Percentiles rank a stretch among this genome's conserved stretches.
Evolutionary conservation across 768 basidiomycete species (phyloP).

Genomic region (Pleurotus platypus): DNA sequence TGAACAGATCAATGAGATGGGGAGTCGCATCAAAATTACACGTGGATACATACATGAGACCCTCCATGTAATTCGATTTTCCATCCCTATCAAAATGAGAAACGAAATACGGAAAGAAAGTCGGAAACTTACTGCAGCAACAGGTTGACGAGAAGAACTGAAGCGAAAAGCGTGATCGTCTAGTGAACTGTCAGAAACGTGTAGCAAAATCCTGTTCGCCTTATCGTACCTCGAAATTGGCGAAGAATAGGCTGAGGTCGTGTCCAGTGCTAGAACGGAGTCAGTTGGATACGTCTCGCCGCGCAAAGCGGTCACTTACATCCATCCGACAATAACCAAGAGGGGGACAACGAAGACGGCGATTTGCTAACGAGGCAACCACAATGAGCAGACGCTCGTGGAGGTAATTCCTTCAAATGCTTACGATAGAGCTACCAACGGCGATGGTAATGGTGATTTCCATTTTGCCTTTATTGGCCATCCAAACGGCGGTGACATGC

Average conservation of each 20-base stretch:
- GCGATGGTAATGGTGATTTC: slow-evolving; percentile 74
- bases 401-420: slow-evolving; percentile 15
- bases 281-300: background rate
- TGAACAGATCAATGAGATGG: slow-evolving; percentile 32
- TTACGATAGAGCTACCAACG: slow-evolving; percentile 77
- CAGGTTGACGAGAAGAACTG: slow-evolving; percentile 84
- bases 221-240: slow-evolving; percentile 68
- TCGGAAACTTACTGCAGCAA: slow-evolving; percentile 57
- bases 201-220: background rate
- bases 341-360: slow-evolving; percentile 84
- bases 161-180: slow-evolving; percentile 84
- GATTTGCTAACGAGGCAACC: slow-evolving; percentile 57
- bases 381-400: background rate
- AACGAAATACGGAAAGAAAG: background rate
- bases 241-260: slow-evolving; percentile 78
- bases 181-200: slow-evolving; percentile 19
- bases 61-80: slow-evolving; percentile 91
- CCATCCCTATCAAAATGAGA: slow-evolving; percentile 53
- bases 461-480: slow-evolving; percentile 74
- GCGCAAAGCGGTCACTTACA: slow-evolving; percentile 38
- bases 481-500: slow-evolving; percentile 83
- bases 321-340: slow-evolving; percentile 88
- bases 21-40: slow-evolving; percentile 20
- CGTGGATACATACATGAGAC: slow-evolving; percentile 56
- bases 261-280: slow-evolving; percentile 48